Conservation (phyloP, 2,329 filamentous ascomycete species). For the Pseudohalonectria lignicola region DNA sequence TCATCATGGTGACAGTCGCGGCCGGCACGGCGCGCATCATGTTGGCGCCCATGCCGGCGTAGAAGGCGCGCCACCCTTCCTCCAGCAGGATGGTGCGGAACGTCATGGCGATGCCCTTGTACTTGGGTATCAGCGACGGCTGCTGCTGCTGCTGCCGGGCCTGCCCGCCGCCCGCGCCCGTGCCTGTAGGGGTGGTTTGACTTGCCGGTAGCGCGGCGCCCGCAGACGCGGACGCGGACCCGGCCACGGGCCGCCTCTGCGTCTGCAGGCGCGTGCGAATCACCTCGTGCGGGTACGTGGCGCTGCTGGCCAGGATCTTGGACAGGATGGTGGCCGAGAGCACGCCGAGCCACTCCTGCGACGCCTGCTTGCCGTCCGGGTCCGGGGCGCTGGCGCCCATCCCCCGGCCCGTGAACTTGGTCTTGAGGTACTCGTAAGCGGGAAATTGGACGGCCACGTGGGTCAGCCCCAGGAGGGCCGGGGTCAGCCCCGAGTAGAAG, state of each 20-base stretch:
- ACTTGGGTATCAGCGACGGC: conserved; percentile 35
- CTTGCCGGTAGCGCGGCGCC: no score
- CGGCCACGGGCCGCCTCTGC: conserved; percentile 60
- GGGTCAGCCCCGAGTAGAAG: conserved; percentile 92
- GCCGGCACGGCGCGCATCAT: conserved; percentile 93
- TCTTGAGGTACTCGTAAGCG: conserved; percentile 88
- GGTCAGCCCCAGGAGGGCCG: conserved; percentile 80
- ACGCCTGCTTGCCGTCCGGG: conserved; percentile 41
- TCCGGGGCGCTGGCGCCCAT: conserved; percentile 61
- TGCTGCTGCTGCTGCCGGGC: conserved; percentile 11
- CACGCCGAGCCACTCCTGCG: conserved; percentile 66
- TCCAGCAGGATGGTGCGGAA: conserved; percentile 77
- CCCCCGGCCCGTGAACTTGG: conserved; percentile 75
- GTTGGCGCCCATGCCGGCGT: conserved; percentile 94
- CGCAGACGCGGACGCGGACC: not conserved
- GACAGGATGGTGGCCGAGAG: conserved; percentile 82
- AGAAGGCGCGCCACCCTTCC: conserved; percentile 94
- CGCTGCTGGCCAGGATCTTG: conserved; percentile 87
- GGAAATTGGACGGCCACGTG: conserved; percentile 98
- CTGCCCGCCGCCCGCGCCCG: conserved; percentile 5
- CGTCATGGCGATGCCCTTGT: conserved; percentile 71
- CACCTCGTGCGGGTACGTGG: conserved; percentile 96
- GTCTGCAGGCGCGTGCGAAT: conserved; percentile 89
- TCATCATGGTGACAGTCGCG: conserved; percentile 94
- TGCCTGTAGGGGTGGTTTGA: no score